phyloP scores from a whole-genome alignment of 768 basidiomycete species.

The Tremella fuciformis region DNA sequence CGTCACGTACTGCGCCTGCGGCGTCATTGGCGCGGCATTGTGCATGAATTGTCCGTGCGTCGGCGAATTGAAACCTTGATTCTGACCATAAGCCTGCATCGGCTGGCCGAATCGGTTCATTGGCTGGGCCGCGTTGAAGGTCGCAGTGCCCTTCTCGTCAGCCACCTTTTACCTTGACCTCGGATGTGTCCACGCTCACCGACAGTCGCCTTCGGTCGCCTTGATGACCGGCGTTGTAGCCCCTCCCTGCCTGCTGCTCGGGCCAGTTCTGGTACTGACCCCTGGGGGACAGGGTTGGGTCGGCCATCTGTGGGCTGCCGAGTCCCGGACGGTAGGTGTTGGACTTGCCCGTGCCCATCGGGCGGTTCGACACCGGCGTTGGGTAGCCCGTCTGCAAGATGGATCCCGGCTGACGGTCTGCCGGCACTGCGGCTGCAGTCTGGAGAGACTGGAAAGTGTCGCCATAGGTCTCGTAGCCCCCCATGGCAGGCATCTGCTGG shows the following conservation, averaged over 20 bases:
- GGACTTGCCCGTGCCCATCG: neutral
- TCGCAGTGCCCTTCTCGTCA: neutral
- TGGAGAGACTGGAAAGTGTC: neutral
- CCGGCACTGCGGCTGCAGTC: neutral
- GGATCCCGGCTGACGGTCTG: neutral
- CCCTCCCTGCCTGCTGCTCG: neutral
- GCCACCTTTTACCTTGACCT: too few relatives aligned
- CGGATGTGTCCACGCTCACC: too few relatives aligned
- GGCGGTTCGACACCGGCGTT: neutral
- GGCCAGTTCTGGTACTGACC: neutral
- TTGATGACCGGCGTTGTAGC: neutral
- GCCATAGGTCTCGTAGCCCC: neutral
- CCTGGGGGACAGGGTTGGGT: neutral
- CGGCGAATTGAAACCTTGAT: neutral
- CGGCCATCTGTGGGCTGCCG: too few relatives aligned
- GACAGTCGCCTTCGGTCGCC: neutral
- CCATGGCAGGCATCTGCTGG: neutral
- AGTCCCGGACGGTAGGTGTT: neutral
- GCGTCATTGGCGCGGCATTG: constrained; percentile 1
- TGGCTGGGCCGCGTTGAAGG: neutral
- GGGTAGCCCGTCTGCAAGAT: neutral
- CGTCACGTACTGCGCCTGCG: neutral
- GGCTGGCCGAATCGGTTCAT: constrained; percentile 3
- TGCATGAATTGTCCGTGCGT: constrained; percentile 1
- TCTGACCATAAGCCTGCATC: neutral